Conservation (phyloP, 371 early-diverging fungal genomes). For the Rhizopus arrhizus region DNA sequence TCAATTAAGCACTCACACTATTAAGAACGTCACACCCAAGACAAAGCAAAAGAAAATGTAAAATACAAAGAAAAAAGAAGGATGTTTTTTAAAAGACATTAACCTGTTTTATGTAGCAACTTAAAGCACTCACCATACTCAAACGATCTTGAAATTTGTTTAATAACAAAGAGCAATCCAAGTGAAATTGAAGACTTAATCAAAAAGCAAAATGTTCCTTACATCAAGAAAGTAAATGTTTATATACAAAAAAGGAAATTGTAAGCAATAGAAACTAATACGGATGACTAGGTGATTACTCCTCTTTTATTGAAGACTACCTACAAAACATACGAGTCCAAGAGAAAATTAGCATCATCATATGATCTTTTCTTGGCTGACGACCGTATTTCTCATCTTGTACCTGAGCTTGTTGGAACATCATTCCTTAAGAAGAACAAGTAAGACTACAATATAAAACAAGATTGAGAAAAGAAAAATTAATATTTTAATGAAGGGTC, state of each 20-base stretch:
- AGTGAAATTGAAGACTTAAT: slow-evolving; percentile 9
- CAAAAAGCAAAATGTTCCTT: slow-evolving; percentile 8
- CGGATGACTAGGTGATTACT: background rate
- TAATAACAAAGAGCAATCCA: slow-evolving; percentile 17
- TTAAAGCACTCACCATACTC: slow-evolving; percentile 14
- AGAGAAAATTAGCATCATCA: slow-evolving; percentile 66
- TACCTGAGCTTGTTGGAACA: slow-evolving; percentile 81
- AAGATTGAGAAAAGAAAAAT: background rate
- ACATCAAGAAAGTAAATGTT: slow-evolving; percentile 23
- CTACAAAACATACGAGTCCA: slow-evolving; percentile 78
- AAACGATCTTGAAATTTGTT: slow-evolving; percentile 20
- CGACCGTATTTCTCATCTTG: slow-evolving; percentile 69
- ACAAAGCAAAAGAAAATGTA: slow-evolving; percentile 11
- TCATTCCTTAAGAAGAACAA: slow-evolving; percentile 80
- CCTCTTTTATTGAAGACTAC: slow-evolving; percentile 36
- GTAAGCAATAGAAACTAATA: background rate
- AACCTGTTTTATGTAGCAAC: slow-evolving; percentile 3
- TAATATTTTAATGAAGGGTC: background rate
- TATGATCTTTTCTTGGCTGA: slow-evolving; percentile 87
- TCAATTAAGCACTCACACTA: slow-evolving; percentile 23
- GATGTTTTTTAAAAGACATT: background rate
- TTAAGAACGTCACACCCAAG: slow-evolving; percentile 14
- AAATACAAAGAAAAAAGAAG: background rate
- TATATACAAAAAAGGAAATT: background rate
- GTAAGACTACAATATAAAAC: slow-evolving; percentile 32